Evolutionary conservation across 306 rosid genomes (phyloP).

Genomic region (Hylodesmum podocarpum): DNA sequence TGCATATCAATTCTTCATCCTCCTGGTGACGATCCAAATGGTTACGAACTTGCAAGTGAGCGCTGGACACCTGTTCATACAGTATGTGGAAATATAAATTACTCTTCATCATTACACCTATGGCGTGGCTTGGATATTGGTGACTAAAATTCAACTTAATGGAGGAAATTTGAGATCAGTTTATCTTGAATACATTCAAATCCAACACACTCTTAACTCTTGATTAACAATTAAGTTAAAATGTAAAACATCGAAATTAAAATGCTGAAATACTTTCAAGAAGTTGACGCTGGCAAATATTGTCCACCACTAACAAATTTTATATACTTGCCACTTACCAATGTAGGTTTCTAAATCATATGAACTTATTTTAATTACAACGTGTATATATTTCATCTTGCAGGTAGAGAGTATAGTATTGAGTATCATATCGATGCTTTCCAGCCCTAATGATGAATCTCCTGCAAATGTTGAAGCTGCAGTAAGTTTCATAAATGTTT

Average conservation of each 20-base stretch:
- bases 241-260: too few relatives aligned
- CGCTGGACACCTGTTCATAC: conserved; percentile 99
- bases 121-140: conserved; percentile 2
- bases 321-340: neutral
- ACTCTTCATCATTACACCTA: neutral
- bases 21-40: conserved; percentile 98
- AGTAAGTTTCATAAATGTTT: conserved; percentile 53
- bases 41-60: conserved; percentile 98
- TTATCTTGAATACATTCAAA: neutral
- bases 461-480: conserved; percentile 99
- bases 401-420: conserved; percentile 99
- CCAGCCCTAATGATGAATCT: conserved; percentile 95
- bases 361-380: neutral
- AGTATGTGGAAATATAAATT: conserved; percentile 41
- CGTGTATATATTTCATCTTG: conserved; percentile 28
- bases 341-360: neutral
- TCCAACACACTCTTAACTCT: neutral
- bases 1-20: conserved; percentile 99
- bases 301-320: neutral
- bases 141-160: neutral
- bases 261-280: neutral
- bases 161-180: neutral
- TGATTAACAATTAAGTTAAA: neutral
- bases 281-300: neutral
- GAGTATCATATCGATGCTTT: conserved; percentile 98